Evolutionary conservation across 257 asterid species (phyloP), one percentile per base, ranked within the genome.

Genomic region (Handroanthus guayacan): DNA sequence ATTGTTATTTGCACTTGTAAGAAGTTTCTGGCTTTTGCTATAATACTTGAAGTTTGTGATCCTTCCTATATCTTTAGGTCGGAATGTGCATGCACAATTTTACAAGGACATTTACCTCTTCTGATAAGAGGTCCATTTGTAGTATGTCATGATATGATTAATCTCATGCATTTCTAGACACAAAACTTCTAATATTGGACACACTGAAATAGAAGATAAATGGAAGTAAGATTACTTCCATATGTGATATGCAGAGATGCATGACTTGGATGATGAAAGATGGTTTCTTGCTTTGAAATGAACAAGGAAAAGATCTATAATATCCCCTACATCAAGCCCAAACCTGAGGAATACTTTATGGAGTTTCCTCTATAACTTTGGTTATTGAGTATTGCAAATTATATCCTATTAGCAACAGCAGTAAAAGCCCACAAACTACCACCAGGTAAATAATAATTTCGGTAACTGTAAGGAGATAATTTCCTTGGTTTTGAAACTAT

Each of bases 361-460:
- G 55, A 50, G 17, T 16, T 50, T 50, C 17, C 55, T 50, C 55
- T 3, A 50, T 50, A 50, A 47, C 9, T 5, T 9, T 47, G 9
- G 52, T 1, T 7, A 47, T 47, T 2, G 14, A 47, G 52, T 47
- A 6, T 9, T 5, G 52, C 14, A 47, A 47, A 11, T 13, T 47
- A 57, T 4, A 13, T 69, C 64, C 63, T 9, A n/a, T 9, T 0
- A 36, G 65, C 37, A 17, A 54, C 18, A n/a, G 54, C 9, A 37
- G 10, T 71, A 5, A 41, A 57, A 71, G 45, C 44, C 76, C 57
- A 71, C 56, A 51, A 38, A 17, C 43, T 37, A 41, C 20, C 47
- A 50, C 74, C 18, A 54, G 18, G n/a, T 54, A 25, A 69, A 70
- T 38, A 37, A 51, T 70, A 70, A 50, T 9, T 70, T 52, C 54